These are phyloP conservation scores for Trichoderma endophyticum DNA, from an alignment of 2,329 filamentous ascomycete genomes.

Conservation along the genomic window DNA sequence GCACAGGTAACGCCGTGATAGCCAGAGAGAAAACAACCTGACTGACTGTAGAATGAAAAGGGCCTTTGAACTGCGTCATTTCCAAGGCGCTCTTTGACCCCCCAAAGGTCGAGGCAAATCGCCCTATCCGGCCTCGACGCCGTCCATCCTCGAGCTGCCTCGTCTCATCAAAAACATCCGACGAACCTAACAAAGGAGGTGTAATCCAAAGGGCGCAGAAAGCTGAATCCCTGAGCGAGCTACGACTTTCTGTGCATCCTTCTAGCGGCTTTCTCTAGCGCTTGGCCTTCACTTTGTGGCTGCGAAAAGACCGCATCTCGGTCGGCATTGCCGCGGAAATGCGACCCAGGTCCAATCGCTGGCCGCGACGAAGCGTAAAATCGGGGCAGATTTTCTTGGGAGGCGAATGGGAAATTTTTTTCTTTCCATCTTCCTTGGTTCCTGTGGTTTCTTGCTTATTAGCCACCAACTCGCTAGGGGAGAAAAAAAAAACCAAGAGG, in stretches of 20 bases:
- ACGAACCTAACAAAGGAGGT: background rate
- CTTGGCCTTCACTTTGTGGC: conserved; percentile 8
- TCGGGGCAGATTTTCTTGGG: background rate
- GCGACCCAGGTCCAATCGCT: conserved; percentile 2
- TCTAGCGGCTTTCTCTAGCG: conserved; percentile 16
- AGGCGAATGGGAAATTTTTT: conserved; percentile 15
- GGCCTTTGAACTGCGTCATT: background rate
- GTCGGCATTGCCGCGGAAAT: conserved; percentile 14
- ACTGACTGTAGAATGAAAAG: background rate
- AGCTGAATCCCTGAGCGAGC: background rate
- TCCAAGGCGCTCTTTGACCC: background rate
- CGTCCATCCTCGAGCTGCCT: background rate
- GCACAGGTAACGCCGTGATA: conserved; percentile 1
- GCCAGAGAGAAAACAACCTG: background rate
- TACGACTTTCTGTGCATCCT: conserved; percentile 10
- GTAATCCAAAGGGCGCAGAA: conserved; percentile 3
- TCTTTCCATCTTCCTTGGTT: background rate
- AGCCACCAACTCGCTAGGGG: background rate
- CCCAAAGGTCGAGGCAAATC: background rate
- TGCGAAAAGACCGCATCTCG: background rate
- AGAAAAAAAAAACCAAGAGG: background rate
- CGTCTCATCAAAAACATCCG: background rate
- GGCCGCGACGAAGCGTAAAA: conserved; percentile 1
- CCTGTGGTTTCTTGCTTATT: background rate
- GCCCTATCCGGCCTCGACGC: background rate